Evolutionary conservation across 495 filamentous ascomycete genomes (phyloP).

Genomic region (Trichoderma asperelloides): DNA sequence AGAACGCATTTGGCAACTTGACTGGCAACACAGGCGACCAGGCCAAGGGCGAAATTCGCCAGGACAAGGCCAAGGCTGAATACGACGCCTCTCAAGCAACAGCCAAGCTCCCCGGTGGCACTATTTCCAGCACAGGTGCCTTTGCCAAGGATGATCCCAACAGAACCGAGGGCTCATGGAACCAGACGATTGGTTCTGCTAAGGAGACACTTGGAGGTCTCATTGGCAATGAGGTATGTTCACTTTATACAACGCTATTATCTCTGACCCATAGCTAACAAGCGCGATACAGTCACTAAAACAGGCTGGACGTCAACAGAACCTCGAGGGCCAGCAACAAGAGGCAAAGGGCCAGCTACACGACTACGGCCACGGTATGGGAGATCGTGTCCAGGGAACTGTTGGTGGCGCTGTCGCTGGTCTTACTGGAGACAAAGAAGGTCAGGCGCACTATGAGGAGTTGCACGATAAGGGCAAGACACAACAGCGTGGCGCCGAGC

Average conservation of each 20-base stretch:
- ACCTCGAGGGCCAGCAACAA: constrained; percentile 66
- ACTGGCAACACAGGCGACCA: constrained; percentile 66
- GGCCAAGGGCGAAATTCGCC: constrained; percentile 46
- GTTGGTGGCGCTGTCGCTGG: constrained; percentile 61
- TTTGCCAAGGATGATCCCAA: constrained; percentile 64
- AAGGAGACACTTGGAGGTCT: constrained; percentile 77
- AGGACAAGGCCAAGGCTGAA: constrained; percentile 52
- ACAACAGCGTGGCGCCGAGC: constrained; percentile 73
- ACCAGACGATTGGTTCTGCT: constrained; percentile 76
- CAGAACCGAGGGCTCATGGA: constrained; percentile 64
- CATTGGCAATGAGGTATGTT: constrained; percentile 57
- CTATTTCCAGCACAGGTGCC: constrained; percentile 60
- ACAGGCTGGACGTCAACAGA: constrained; percentile 65
- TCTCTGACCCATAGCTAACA: neutral
- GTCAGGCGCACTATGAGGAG: constrained; percentile 49
- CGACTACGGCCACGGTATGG: constrained; percentile 62
- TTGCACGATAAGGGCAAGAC: constrained; percentile 84
- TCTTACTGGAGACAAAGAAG: constrained; percentile 58
- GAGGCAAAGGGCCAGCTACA: constrained; percentile 79
- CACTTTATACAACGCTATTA: neutral
- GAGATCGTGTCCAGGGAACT: constrained; percentile 62
- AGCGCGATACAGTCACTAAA: constrained; percentile 45
- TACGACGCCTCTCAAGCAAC: constrained; percentile 63
- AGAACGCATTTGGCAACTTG: constrained; percentile 60
- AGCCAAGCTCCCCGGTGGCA: constrained; percentile 59